Evolutionary conservation across 2,329 filamentous ascomycete genomes (phyloP).

Genomic region (Phoma sp.): DNA sequence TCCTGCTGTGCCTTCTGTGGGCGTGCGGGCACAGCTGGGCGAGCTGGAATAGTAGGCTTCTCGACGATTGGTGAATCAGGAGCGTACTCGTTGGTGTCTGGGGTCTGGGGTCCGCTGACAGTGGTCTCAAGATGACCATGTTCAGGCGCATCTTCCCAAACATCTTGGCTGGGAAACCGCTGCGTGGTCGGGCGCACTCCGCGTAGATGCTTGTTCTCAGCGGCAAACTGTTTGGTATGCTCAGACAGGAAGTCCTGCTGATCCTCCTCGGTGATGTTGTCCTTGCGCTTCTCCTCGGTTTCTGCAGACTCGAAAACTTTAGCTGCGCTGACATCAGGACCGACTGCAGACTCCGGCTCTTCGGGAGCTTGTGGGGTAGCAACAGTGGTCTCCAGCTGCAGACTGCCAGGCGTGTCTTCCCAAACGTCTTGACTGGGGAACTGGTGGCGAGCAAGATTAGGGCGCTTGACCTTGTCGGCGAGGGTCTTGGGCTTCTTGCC

Average conservation of each 20-base stretch:
- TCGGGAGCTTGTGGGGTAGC: constrained; percentile 75
- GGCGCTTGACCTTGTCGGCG: constrained; percentile 63
- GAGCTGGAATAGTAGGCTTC: constrained; percentile 39
- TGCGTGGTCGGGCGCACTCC: constrained; percentile 63
- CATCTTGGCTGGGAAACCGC: constrained; percentile 88
- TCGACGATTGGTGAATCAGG: constrained; percentile 42
- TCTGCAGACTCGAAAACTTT: constrained; percentile 56
- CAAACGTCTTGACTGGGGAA: constrained; percentile 97
- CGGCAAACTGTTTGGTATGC: constrained; percentile 63
- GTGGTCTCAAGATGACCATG: constrained; percentile 81
- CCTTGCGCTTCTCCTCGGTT: constrained; percentile 59
- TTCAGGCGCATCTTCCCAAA: constrained; percentile 94
- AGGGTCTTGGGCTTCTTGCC: constrained; percentile 61
- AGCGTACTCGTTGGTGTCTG: constrained; percentile 53
- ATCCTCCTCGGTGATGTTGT: constrained; percentile 52
- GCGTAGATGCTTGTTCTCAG: constrained; percentile 61
- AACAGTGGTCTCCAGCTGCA: constrained; percentile 79
- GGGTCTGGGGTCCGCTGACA: constrained; percentile 63
- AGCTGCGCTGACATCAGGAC: constrained; percentile 43
- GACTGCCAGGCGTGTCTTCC: constrained; percentile 92
- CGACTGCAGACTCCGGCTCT: constrained; percentile 52
- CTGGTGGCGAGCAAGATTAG: constrained; percentile 61
- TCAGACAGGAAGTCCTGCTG: constrained; percentile 54
- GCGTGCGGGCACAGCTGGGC: constrained; percentile 44
- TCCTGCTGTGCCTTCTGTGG: constrained; percentile 41